Base-by-base conservation (phyloP, 2,329 filamentous ascomycete genomes). In the Lasiodiplodia gonubiensis region DNA sequence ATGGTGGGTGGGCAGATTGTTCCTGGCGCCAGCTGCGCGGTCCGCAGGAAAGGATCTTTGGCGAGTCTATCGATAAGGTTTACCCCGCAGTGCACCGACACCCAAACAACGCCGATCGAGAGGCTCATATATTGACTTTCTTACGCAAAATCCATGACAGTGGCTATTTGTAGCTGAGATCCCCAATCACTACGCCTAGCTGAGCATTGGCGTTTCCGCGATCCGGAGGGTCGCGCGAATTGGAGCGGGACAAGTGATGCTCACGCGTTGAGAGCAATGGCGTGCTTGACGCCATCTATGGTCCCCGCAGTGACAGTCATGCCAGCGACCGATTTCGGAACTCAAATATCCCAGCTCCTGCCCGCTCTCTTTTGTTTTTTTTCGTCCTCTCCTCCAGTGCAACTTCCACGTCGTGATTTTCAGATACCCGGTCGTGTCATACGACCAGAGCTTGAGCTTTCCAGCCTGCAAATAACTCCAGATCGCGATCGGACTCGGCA, bases 21-120 rank as follows among this genome's bases (percentile, higher is more conserved):
- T 51, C 59, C 59, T 63, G 59, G 16, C 59, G n/a, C 42, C 27
- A 51, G 30, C 59, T 37, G 42, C 27, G 18, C 8, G 59, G 42
- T 51, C 59, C 25, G 59, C 42, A n/a, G 27, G 59, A 49, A 21
- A 5, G 57, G 57, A 48, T 27, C 37, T 49, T 25, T 27, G 11
- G 30, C 21, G 23, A n/a, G n/a, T 18, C 39, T 63, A 61, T 61
- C 46, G 59, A 51, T 63, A 51, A 51, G n/a, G 30, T 6, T 3
- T 63, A 63, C 59, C 59, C 59, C 59, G 59, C 59, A 61, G 59
- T 27, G 59, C 59, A 63, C 46, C n/a, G 27, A 49, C 57, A 27
- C 37, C 23, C n/a, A 18, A 16, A 27, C 21, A 27, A n/a, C 16
- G n/a, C n/a, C 27, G 59, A 35, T 35, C 46, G 59, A 51, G 21